Base-by-base conservation (phyloP, 257 asterid species). In the Marsdenia floribunda region DNA sequence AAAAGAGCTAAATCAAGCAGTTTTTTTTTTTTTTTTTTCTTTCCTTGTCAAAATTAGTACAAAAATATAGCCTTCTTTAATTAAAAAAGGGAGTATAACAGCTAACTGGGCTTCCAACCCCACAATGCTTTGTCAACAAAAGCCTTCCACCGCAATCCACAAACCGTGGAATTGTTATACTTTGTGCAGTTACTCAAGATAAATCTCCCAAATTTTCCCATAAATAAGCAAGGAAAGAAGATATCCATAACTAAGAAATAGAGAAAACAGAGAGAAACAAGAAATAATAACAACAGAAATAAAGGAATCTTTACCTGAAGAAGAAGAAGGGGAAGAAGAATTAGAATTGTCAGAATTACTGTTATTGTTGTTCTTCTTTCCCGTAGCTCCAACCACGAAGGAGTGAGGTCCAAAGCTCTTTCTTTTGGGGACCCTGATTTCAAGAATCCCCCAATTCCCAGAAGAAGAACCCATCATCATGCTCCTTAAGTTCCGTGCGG, bases 321-420 rank as follows among this genome's bases (percentile, higher is more conserved):
- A 76, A 68, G 73, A 75, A 12, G 89, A 78, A 72, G 87, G 80
- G 73, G 88, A 83, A 38, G 90, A 83, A 24, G 91, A 83, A 76
- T 85, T 79, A 67, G 87, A 79, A 76, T 83, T 83, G 38, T 90
- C 91, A 5, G 86, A 66, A 44, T 57, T 47, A 37, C 12, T 64
- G 29, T 21, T 40, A 29, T 63, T 35, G 37, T 42, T 76, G 70
- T 87, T 87, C 85, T 87, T 90, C 77, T 87, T 88, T 78, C 79
- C 96, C 85, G 67, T 77, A 75, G 97, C 96, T 80, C 70, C 82
- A 68, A 89, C 83, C n/a, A 81, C 77, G 50, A 85, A 78, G 47
- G 96, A 86, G 76, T 85, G 85, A 75, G 69, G 69, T 75, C 85
- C 80, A 72, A 72, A 75, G 38, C 75, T 70, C 68, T 77, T 85